phyloP scores from a whole-genome alignment of 2,329 filamentous ascomycete species.

The Xylaria multiplex region DNA sequence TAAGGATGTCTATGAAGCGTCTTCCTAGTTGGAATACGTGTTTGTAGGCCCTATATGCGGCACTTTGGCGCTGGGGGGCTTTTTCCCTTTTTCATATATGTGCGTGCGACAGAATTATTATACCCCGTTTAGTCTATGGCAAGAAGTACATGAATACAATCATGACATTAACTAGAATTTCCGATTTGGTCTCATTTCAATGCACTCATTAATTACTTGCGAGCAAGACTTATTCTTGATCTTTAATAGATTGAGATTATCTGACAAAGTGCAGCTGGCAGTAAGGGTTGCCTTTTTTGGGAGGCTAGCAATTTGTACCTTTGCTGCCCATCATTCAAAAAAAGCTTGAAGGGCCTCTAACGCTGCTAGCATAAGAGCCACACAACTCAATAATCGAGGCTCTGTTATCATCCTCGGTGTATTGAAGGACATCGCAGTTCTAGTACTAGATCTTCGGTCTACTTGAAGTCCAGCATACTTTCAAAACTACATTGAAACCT shows the following conservation, averaged over 20 bases:
- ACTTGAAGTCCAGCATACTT: too few relatives aligned
- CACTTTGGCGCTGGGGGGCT: slow-evolving; percentile 23
- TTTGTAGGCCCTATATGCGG: not conserved
- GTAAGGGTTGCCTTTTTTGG: too few relatives aligned
- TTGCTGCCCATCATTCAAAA: too few relatives aligned
- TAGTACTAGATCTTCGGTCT: too few relatives aligned
- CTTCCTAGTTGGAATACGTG: slow-evolving; percentile 26
- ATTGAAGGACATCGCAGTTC: too few relatives aligned
- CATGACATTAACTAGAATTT: slow-evolving; percentile 8
- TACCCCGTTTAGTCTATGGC: slow-evolving; percentile 30
- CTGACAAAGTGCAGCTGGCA: not conserved
- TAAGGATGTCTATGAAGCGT: slow-evolving; percentile 10
- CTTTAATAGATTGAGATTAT: not conserved
- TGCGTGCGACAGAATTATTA: slow-evolving; percentile 30
- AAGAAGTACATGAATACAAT: slow-evolving; percentile 25
- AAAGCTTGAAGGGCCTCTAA: too few relatives aligned
- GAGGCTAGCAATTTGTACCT: too few relatives aligned
- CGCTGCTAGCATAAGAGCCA: too few relatives aligned
- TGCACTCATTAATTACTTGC: not conserved
- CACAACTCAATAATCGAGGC: too few relatives aligned
- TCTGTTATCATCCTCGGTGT: too few relatives aligned
- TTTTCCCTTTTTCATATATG: slow-evolving; percentile 5
- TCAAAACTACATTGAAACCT: too few relatives aligned
- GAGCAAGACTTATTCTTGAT: not conserved
- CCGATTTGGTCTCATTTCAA: not conserved